Evolutionary conservation across 2,329 filamentous ascomycete genomes (phyloP).

Genomic region (Colletotrichum sp.): DNA sequence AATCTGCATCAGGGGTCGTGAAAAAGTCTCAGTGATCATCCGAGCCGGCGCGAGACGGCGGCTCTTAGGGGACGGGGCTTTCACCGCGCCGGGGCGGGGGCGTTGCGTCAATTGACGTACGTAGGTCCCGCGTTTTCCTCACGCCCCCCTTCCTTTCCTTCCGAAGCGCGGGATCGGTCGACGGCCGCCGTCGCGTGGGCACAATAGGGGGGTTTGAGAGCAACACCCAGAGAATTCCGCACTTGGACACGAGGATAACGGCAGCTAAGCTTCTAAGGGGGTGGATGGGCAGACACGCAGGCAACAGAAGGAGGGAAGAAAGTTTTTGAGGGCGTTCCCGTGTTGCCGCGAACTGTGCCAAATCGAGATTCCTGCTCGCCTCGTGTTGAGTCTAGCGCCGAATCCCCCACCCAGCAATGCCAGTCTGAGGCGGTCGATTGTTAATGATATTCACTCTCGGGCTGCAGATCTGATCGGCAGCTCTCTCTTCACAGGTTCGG

Average conservation of each 20-base stretch:
- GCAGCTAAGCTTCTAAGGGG: slow-evolving; percentile 7
- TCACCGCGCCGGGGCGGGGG: neutral
- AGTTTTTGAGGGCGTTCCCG: neutral
- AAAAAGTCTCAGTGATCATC: slow-evolving; percentile 8
- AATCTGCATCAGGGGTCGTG: slow-evolving; percentile 10
- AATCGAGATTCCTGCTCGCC: slow-evolving; percentile 1
- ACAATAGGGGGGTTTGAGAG: neutral
- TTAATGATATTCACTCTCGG: neutral
- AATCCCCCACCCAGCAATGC: neutral
- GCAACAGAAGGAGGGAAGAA: neutral
- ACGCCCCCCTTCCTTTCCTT: neutral
- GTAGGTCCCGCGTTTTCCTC: neutral
- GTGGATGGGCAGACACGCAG: neutral
- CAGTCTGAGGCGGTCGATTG: neutral
- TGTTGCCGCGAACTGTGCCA: neutral
- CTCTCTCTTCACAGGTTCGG: neutral
- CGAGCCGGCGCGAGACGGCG: slow-evolving; percentile 8
- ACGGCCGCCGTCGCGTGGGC: neutral
- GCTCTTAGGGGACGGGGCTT: neutral
- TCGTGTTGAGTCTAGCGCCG: slow-evolving; percentile 14
- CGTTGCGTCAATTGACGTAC: slow-evolving; percentile 9
- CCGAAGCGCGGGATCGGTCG: neutral
- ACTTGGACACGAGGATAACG: slow-evolving; percentile 8
- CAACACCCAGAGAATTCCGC: neutral
- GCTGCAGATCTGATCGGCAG: slow-evolving; percentile 3